These are phyloP conservation scores for Corynespora cassiicola DNA, from an alignment of 2,329 filamentous ascomycete species.

Conservation along the genomic window DNA sequence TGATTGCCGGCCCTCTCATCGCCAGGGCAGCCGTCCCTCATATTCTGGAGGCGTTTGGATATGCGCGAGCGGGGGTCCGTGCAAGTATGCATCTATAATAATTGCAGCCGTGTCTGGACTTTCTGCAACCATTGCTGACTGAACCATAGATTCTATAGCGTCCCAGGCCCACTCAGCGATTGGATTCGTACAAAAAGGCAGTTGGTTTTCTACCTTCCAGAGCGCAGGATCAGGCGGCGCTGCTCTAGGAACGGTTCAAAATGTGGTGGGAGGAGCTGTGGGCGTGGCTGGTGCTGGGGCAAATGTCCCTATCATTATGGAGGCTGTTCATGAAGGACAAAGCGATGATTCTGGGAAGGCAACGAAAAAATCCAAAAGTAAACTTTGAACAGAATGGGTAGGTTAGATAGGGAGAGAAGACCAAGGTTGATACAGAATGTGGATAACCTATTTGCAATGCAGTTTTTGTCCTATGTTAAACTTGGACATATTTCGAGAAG, in stretches of 20 bases:
- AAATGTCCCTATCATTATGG: background rate
- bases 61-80: no score
- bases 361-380: no score
- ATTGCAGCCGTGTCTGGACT: no score
- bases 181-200: conserved; percentile 1
- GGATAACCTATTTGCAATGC: no score
- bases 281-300: conserved; percentile 1
- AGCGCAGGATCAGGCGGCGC: conserved; percentile 3
- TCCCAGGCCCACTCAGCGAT: conserved; percentile 1
- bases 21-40: conserved; percentile 1
- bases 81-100: no score
- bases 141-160: conserved; percentile 3
- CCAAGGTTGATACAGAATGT: no score
- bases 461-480: no score
- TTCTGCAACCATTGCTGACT: no score
- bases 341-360: no score
- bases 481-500: no score
- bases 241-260: conserved; percentile 10
- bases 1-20: background rate
- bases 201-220: conserved; percentile 4
- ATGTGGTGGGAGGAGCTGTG: conserved; percentile 4
- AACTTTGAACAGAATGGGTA: no score
- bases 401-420: no score
- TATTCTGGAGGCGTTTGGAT: background rate
- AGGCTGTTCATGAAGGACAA: background rate